Evolutionary conservation across 2,329 filamentous ascomycete genomes (phyloP).

Genomic region (Pseudogymnoascus sp.): DNA sequence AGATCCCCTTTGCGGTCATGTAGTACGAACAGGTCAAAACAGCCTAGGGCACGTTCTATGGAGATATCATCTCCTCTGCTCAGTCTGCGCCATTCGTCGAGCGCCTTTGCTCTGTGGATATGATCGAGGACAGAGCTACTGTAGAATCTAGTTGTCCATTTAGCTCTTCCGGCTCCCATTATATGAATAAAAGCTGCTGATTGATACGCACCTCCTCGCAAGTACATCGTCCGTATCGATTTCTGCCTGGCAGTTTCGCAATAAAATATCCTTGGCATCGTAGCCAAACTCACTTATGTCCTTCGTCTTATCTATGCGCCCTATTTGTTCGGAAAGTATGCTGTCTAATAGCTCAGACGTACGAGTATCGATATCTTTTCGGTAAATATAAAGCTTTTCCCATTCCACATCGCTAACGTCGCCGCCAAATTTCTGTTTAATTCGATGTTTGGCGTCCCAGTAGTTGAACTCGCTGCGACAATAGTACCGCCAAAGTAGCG

Average conservation of each 20-base stretch:
- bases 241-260: constrained; percentile 51
- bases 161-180: constrained; percentile 7
- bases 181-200: constrained; percentile 10
- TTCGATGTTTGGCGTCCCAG: constrained; percentile 63
- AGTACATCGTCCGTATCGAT: constrained; percentile 64
- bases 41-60: constrained; percentile 68
- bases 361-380: constrained; percentile 43
- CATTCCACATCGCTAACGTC: constrained; percentile 57
- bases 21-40: constrained; percentile 84
- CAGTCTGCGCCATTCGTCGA: constrained; percentile 65
- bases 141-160: constrained; percentile 53
- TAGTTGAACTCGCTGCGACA: constrained; percentile 62
- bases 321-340: constrained; percentile 62
- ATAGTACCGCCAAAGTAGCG: constrained; percentile 71
- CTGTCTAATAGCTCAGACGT: constrained; percentile 52
- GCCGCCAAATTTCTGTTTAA: constrained; percentile 46
- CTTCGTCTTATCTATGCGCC: constrained; percentile 61
- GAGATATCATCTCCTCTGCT: constrained; percentile 41
- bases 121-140: constrained; percentile 66
- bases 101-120: constrained; percentile 71
- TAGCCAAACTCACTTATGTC: constrained; percentile 67
- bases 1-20: constrained; percentile 66
- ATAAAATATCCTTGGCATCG: constrained; percentile 79
- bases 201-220: constrained; percentile 51
- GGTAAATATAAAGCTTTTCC: constrained; percentile 58